Base-by-base conservation (phyloP, 331 rosid species). In the Spiraea crenata region DNA sequence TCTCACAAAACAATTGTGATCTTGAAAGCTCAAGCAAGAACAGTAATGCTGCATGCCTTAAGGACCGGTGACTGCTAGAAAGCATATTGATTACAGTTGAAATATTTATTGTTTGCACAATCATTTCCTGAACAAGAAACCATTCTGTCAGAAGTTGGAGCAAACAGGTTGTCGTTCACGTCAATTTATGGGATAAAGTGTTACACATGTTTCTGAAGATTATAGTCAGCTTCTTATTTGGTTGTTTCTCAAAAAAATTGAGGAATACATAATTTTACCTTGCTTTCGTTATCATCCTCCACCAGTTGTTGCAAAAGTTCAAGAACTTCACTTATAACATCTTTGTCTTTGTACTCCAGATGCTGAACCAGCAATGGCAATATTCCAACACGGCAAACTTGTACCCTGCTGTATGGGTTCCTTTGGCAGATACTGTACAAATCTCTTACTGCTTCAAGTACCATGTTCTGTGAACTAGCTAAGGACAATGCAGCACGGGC, bases 391-490 rank as follows among this genome's bases (percentile, higher is more conserved):
- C 65, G 39, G 44, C 65, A 34, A 48, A 79, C 76, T 55, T 66
- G 74, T 58, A 54, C 59, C 47, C 61, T 62, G 34, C 50, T 76
- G 75, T 37, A 50, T 50, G 69, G 80, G 46, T 66, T 78, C 54
- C 69, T 63, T 40, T 62, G 73, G 73, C 78, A 73, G 75, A 84
- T 81, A 25, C 57, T 42, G 5, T 58, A 81, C 69, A 84, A 38
- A 46, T 84, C 80, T 63, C 66, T 50, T 57, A 84, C 68, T 62
- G 86, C 86, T 72, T 84, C 84, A 41, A 79, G 78, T 51, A 84
- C 78, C 86, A 81, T 81, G 40, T 38, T 20, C 47, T 84, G 84
- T 63, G 89, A 81, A 71, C 89, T 81, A 64, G 84, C 89, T 17
- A 84, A 67, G 4, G 80, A 68, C 71, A 84, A 59, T 49, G 86